Evolutionary conservation across 176 grass and related monocot genomes (phyloP).

Genomic region (Poa annua): DNA sequence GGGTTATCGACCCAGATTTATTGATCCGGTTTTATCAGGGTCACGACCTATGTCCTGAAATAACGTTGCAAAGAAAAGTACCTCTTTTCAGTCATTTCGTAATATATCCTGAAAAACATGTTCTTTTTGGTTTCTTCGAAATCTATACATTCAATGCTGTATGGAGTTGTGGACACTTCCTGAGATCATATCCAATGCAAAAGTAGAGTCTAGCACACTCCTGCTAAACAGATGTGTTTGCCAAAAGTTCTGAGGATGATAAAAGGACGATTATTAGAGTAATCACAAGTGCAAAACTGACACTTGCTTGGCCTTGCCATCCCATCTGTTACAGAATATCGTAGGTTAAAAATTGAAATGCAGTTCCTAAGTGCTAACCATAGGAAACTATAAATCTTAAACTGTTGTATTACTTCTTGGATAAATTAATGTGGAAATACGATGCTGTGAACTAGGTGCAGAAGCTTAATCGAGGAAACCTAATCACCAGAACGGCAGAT

Average conservation of each 20-base stretch:
- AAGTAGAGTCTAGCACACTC: not conserved
- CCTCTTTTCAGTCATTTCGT: no score
- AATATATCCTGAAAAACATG: not conserved
- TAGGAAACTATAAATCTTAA: not conserved
- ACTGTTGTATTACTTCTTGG: not conserved
- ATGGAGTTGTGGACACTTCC: not conserved
- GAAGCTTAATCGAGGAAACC: no score
- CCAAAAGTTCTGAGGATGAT: not conserved
- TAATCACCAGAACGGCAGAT: not conserved
- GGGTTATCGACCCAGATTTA: no score
- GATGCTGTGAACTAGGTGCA: no score
- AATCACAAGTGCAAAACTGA: not conserved
- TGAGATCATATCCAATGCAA: not conserved
- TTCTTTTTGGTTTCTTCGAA: not conserved
- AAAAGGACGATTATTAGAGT: not conserved
- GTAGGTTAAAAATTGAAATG: not conserved
- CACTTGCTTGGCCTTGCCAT: slow-evolving; percentile 15
- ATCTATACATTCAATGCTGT: not conserved
- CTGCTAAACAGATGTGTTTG: not conserved
- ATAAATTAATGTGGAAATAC: no score
- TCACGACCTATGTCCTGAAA: no score
- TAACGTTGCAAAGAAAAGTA: no score
- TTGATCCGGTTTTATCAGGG: no score
- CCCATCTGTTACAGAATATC: not conserved
- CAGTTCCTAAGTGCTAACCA: not conserved